phyloP scores from a whole-genome alignment of 2,329 filamentous ascomycete species.

The Aaosphaeria arxii region DNA sequence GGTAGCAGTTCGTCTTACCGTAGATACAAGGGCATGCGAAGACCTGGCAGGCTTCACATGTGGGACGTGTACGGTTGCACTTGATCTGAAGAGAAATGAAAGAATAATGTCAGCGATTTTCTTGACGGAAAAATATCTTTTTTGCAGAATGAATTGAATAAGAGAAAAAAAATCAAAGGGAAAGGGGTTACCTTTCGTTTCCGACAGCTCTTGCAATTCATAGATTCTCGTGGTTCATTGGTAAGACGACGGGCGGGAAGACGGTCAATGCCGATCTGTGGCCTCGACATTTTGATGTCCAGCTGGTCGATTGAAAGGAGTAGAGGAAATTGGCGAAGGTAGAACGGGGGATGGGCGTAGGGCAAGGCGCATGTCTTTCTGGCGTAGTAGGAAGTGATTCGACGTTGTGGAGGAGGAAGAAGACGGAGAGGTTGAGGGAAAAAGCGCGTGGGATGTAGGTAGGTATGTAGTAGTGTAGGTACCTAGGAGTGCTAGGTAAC shows the following conservation, averaged over 20 bases:
- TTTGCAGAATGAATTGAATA: slow-evolving; percentile 4
- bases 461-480: too few relatives aligned
- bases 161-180: background rate
- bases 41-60: slow-evolving; percentile 84
- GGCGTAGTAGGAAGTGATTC: background rate
- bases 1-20: slow-evolving; percentile 52
- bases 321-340: slow-evolving; percentile 31
- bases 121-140: background rate
- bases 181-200: slow-evolving; percentile 72
- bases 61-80: slow-evolving; percentile 80
- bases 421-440: background rate
- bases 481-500: too few relatives aligned
- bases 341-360: slow-evolving; percentile 14
- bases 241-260: slow-evolving; percentile 67
- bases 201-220: slow-evolving; percentile 94
- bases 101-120: background rate
- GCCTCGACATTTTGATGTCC: slow-evolving; percentile 59
- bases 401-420: background rate
- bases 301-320: slow-evolving; percentile 16
- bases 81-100: slow-evolving; percentile 65
- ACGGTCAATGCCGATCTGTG: slow-evolving; percentile 78
- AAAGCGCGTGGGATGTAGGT: too few relatives aligned
- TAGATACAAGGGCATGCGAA: slow-evolving; percentile 88
- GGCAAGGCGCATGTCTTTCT: slow-evolving; percentile 32
- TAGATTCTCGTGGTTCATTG: slow-evolving; percentile 79